phyloP scores from a whole-genome alignment of 257 asterid genomes.

The Cynanchum wilfordii region DNA sequence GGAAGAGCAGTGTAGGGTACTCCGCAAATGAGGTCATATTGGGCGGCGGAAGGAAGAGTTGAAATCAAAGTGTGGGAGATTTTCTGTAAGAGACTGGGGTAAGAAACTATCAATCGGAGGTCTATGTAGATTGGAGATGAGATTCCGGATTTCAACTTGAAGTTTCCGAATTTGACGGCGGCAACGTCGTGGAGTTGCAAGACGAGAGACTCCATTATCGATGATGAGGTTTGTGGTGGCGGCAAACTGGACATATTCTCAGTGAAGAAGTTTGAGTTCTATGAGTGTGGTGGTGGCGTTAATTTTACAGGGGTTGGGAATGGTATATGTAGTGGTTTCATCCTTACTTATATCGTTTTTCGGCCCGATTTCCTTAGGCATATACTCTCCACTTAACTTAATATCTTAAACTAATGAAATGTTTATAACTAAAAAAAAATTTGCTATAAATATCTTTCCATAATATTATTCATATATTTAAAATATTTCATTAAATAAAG shows the following conservation, averaged over 20 bases:
- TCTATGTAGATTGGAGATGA: constrained; percentile 91
- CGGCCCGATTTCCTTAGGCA: background rate
- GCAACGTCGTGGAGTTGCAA: constrained; percentile 82
- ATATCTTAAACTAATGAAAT: too few relatives aligned
- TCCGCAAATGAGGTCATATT: constrained; percentile 78
- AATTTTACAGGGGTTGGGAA: background rate
- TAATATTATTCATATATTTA: too few relatives aligned
- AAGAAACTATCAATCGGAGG: constrained; percentile 89
- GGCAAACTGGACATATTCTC: constrained; percentile 6
- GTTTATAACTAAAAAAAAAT: too few relatives aligned
- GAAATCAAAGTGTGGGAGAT: constrained; percentile 61
- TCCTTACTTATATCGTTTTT: background rate
- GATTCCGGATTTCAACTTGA: constrained; percentile 95
- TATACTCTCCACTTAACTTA: too few relatives aligned
- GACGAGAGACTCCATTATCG: constrained; percentile 67
- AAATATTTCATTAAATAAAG: too few relatives aligned
- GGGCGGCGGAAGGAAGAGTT: constrained; percentile 53
- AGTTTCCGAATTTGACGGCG: constrained; percentile 93
- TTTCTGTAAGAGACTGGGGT: constrained; percentile 70
- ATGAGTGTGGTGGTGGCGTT: background rate
- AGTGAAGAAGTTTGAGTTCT: background rate
- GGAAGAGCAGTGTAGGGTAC: constrained; percentile 98
- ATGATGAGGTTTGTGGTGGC: background rate
- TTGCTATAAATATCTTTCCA: too few relatives aligned
- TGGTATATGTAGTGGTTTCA: background rate